These are phyloP conservation scores for Puccinia hordei DNA, from an alignment of 1,284 basidiomycete genomes.

Conservation along the genomic window DNA sequence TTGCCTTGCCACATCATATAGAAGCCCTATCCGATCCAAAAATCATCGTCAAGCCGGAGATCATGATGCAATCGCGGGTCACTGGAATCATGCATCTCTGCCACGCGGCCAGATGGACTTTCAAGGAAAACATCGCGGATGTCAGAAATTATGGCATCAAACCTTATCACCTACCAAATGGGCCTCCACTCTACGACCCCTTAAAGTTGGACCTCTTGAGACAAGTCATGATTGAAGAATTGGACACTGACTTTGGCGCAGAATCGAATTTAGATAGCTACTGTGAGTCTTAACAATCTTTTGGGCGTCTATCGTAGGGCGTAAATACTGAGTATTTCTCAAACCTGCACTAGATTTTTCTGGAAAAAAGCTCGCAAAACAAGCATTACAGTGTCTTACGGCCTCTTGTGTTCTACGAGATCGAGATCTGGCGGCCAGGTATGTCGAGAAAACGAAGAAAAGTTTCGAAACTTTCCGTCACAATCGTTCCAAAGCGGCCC, in stretches of 20 bases:
- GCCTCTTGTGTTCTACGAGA: slow-evolving; percentile 33
- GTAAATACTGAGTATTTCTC: slow-evolving; percentile 1
- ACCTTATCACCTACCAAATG: slow-evolving; percentile 1
- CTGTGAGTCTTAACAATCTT: slow-evolving; percentile 10
- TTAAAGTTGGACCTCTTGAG: slow-evolving; percentile 14
- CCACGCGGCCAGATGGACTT: slow-evolving; percentile 20
- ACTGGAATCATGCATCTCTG: slow-evolving; percentile 40
- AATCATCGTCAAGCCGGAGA: slow-evolving; percentile 21
- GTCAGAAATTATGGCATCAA: slow-evolving; percentile 19
- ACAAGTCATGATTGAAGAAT: slow-evolving; percentile 39
- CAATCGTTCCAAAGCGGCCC: slow-evolving; percentile 19
- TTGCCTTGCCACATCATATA: slow-evolving; percentile 48
- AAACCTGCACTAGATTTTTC: slow-evolving; percentile 37
- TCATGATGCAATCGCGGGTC: slow-evolving; percentile 40
- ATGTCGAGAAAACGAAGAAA: slow-evolving; percentile 25
- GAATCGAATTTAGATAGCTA: slow-evolving; percentile 48
- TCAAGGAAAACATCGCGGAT: slow-evolving; percentile 23
- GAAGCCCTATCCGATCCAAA: slow-evolving; percentile 23
- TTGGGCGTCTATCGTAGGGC: not conserved
- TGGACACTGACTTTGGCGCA: slow-evolving; percentile 32
- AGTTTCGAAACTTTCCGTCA: slow-evolving; percentile 37
- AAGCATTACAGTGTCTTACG: slow-evolving; percentile 48
- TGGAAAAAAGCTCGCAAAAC: slow-evolving; percentile 52
- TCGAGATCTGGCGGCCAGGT: slow-evolving; percentile 18
- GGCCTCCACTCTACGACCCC: not conserved